phyloP scores from a whole-genome alignment of 768 basidiomycete genomes.

The Lanmaoa pseudosensibilis region DNA sequence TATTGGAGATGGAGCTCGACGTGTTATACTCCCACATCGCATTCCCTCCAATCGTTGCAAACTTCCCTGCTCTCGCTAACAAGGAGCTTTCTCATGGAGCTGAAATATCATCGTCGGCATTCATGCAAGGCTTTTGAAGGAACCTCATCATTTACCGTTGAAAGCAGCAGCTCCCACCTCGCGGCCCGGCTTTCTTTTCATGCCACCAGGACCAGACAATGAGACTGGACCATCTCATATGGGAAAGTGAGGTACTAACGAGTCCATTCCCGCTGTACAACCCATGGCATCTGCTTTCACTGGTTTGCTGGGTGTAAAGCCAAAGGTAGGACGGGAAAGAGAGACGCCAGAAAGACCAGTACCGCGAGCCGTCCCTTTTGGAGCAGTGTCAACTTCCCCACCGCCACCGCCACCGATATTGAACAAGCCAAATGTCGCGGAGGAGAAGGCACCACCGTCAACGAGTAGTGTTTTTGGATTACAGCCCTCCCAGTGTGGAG shows the following conservation, averaged over 20 bases:
- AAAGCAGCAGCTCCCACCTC: neutral
- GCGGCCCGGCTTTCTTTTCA: too few species aligned
- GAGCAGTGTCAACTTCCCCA: neutral
- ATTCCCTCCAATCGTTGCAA: conserved; percentile 10
- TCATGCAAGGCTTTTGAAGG: conserved; percentile 17
- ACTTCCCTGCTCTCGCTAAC: conserved; percentile 15
- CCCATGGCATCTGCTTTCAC: too few species aligned
- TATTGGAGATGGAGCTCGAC: conserved; percentile 25
- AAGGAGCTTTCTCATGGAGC: conserved; percentile 23
- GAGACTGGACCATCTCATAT: neutral
- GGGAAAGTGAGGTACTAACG: too few species aligned
- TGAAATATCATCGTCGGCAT: conserved; percentile 22
- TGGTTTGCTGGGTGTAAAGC: too few species aligned
- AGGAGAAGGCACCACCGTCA: too few species aligned
- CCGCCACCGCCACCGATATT: too few species aligned
- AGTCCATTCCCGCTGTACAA: too few species aligned
- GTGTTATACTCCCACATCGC: conserved; percentile 19
- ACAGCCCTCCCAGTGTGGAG: too few species aligned
- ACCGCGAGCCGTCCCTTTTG: neutral
- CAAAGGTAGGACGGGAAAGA: too few species aligned
- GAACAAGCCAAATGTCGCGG: too few species aligned
- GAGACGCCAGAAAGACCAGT: neutral
- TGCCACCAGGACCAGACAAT: neutral
- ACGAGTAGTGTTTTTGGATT: too few species aligned
- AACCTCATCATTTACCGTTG: neutral